Conservation (phyloP, 257 asterid species). For the Forsythia suspensa region DNA sequence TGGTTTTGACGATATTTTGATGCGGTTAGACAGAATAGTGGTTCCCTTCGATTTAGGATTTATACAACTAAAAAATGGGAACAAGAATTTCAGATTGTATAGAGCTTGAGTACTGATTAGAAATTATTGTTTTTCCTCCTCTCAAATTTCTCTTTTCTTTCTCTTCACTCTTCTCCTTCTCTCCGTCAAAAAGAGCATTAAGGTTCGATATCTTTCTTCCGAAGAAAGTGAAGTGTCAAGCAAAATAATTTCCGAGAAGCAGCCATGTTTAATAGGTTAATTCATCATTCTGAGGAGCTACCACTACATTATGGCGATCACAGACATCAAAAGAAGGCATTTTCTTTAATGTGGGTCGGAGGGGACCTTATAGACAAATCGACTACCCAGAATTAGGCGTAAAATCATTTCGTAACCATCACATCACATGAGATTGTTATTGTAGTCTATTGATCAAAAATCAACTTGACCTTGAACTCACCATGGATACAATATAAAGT, state of each 20-base stretch:
- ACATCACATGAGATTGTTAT: background rate
- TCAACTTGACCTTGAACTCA: background rate
- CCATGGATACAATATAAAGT: background rate
- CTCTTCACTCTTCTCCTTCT: background rate
- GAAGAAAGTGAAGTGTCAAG: background rate
- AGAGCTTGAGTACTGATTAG: background rate
- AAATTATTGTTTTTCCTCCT: background rate
- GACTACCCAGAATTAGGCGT: background rate
- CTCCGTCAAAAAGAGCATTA: background rate
- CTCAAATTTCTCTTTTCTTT: background rate
- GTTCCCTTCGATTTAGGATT: background rate
- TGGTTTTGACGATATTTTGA: background rate
- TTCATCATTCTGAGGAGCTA: background rate
- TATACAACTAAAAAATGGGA: background rate
- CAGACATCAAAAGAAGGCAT: background rate
- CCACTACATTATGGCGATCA: background rate
- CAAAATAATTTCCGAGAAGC: background rate
- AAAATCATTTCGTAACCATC: background rate
- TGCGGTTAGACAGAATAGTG: background rate
- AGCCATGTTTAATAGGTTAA: background rate
- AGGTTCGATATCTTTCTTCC: background rate
- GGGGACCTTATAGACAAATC: background rate
- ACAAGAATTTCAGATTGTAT: background rate
- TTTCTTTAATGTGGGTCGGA: background rate
- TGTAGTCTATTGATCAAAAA: background rate